These are phyloP conservation scores for Phytopythium oedochilum DNA, from an alignment of 352 stramenopile genomes.

Conservation along the genomic window DNA sequence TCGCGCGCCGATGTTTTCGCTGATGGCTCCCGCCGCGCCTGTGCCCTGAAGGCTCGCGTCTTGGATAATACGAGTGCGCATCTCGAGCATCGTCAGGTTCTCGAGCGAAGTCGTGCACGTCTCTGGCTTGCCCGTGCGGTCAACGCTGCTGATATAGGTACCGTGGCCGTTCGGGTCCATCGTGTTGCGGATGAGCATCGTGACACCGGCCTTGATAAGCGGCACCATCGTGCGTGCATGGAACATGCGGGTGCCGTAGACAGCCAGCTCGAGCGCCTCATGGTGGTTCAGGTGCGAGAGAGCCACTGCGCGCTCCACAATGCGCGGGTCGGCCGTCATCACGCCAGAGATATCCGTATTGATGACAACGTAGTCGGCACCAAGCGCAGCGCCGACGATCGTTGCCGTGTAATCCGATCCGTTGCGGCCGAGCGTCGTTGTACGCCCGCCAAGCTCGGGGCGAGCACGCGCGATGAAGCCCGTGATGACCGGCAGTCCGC, in stretches of 20 bases:
- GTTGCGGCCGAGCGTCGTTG: conserved; percentile 78
- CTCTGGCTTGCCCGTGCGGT: conserved; percentile 47
- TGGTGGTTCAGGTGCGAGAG: conserved; percentile 78
- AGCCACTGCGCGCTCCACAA: conserved; percentile 67
- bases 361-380: conserved; percentile 80
- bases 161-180: conserved; percentile 77
- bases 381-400: conserved; percentile 61
- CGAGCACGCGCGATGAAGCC: conserved; percentile 66
- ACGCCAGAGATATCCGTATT: conserved; percentile 83
- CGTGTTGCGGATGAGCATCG: conserved; percentile 83
- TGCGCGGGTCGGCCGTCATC: conserved; percentile 76
- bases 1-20: conserved; percentile 68
- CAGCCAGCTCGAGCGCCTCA: conserved; percentile 73
- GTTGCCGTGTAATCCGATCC: conserved; percentile 84
- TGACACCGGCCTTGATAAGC: conserved; percentile 73
- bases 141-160: conserved; percentile 73
- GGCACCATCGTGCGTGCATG: conserved; percentile 83
- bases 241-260: conserved; percentile 85
- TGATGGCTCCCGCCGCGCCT: conserved; percentile 11
- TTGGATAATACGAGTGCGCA: conserved; percentile 74
- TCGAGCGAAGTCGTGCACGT: conserved; percentile 83
- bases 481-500: conserved; percentile 61
- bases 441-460: conserved; percentile 34
- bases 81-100: conserved; percentile 76
- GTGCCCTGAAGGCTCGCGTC: conserved; percentile 28